Evolutionary conservation across 306 rosid genomes (phyloP).

Genomic region (Medicago lupulina): DNA sequence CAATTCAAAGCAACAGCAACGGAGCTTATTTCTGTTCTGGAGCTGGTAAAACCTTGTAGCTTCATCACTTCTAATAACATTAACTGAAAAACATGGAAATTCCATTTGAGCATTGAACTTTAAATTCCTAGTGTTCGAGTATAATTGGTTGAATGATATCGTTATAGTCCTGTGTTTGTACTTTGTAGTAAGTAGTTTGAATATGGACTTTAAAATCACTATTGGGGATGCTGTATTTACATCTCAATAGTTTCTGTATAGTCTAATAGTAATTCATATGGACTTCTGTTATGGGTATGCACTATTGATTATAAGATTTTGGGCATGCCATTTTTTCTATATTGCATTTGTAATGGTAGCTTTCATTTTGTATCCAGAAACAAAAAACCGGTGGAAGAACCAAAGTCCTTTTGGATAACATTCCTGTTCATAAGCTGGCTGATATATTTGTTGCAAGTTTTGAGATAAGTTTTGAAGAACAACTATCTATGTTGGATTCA

Average conservation of each 20-base stretch:
- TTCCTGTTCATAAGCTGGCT: constrained; percentile 97
- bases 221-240: constrained; percentile 26
- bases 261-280: constrained; percentile 8
- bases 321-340: constrained; percentile 19
- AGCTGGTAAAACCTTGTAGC: constrained; percentile 70
- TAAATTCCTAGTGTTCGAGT: constrained; percentile 12
- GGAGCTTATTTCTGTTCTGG: constrained; percentile 94
- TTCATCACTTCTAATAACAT: constrained; percentile 26
- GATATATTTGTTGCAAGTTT: constrained; percentile 99
- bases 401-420: constrained; percentile 91
- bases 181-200: background rate
- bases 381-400: constrained; percentile 98
- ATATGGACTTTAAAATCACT: background rate
- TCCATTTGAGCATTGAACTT: constrained; percentile 27
- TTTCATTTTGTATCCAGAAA: constrained; percentile 63
- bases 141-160: constrained; percentile 4
- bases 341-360: constrained; percentile 27
- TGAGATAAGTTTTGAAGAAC: constrained; percentile 99
- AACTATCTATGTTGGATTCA: constrained; percentile 88
- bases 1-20: constrained; percentile 93
- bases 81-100: constrained; percentile 36
- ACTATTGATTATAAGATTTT: constrained; percentile 23
- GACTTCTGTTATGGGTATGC: background rate
- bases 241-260: constrained; percentile 2
- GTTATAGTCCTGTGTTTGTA: background rate